Percentiles rank a stretch among this genome's conserved stretches.
Conservation (phyloP, 1,284 basidiomycete genomes). For the Pyrrhoderma lamaoense region DNA sequence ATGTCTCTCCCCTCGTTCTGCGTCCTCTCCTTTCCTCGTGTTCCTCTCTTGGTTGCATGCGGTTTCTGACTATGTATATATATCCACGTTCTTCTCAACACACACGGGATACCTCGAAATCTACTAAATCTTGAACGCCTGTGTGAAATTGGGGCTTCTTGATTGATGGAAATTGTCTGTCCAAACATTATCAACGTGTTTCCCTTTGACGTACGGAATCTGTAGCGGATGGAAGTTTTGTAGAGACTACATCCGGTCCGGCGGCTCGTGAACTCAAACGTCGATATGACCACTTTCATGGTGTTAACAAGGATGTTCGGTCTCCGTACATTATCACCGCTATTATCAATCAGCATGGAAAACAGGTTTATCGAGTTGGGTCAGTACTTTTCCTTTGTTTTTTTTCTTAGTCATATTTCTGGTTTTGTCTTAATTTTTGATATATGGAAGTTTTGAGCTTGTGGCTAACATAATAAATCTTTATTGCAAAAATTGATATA, state of each 20-base stretch:
- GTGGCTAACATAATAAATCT: no score
- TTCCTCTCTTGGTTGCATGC: no score
- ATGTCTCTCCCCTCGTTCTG: no score
- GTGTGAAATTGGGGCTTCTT: not conserved
- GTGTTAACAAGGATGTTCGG: constrained; percentile 56
- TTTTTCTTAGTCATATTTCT: no score
- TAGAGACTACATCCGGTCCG: constrained; percentile 67
- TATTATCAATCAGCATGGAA: constrained; percentile 71
- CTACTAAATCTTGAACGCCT: no score
- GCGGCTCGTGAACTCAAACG: constrained; percentile 69
- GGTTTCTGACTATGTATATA: no score
- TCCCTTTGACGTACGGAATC: no score
- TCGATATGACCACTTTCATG: constrained; percentile 57
- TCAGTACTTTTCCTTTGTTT: constrained; percentile 32
- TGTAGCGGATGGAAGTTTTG: constrained; percentile 63
- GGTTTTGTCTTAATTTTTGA: not conserved
- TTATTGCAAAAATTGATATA: not conserved
- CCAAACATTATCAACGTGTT: no score
- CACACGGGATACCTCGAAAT: no score
- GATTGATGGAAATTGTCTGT: not conserved
- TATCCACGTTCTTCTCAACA: no score
- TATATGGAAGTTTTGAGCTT: not conserved
- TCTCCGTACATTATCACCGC: constrained; percentile 74
- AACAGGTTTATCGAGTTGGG: constrained; percentile 67
- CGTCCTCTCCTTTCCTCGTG: no score